Percentiles rank a stretch among this genome's conserved stretches.
Evolutionary conservation across 1,284 basidiomycete genomes (phyloP).

Genomic region (Coniferiporia weirii): DNA sequence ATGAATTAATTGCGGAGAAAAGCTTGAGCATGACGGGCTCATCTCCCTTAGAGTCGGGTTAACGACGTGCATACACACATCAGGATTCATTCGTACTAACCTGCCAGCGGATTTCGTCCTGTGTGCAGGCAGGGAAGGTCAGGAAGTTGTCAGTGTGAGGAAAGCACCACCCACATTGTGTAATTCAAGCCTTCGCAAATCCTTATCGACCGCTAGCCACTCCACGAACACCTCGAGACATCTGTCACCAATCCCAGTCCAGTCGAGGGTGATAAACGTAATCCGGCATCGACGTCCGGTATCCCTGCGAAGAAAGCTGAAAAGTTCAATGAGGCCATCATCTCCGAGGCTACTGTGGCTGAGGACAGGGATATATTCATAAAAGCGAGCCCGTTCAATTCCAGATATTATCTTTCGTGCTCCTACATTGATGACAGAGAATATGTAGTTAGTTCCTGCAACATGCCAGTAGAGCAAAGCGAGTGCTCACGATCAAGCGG

Average conservation of each 20-base stretch:
- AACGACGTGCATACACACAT: neutral
- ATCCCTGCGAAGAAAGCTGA: conserved; percentile 48
- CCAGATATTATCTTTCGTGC: conserved; percentile 44
- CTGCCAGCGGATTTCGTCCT: conserved; percentile 22
- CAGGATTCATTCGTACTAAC: conserved; percentile 7
- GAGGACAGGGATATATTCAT: conserved; percentile 50
- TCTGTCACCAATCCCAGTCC: conserved; percentile 47
- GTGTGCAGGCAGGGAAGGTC: conserved; percentile 25
- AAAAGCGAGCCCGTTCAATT: conserved; percentile 36
- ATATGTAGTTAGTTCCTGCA: neutral
- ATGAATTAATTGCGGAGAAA: conserved; percentile 43
- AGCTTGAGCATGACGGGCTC: conserved; percentile 32
- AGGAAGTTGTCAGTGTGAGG: conserved; percentile 17
- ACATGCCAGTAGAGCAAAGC: neutral
- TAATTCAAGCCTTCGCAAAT: conserved; percentile 44
- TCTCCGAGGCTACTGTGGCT: conserved; percentile 56
- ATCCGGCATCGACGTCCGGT: conserved; percentile 44
- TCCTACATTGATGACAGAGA: conserved; percentile 27
- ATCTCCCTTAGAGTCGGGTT: conserved; percentile 33
- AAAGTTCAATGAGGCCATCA: conserved; percentile 51
- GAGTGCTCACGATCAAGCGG: conserved; percentile 4
- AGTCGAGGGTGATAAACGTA: conserved; percentile 51
- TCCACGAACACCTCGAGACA: conserved; percentile 48
- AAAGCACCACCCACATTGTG: conserved; percentile 45
- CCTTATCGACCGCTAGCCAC: conserved; percentile 45